Conservation (phyloP, 345 rosid genomes). For the Diplotaxis tenuifolia region DNA sequence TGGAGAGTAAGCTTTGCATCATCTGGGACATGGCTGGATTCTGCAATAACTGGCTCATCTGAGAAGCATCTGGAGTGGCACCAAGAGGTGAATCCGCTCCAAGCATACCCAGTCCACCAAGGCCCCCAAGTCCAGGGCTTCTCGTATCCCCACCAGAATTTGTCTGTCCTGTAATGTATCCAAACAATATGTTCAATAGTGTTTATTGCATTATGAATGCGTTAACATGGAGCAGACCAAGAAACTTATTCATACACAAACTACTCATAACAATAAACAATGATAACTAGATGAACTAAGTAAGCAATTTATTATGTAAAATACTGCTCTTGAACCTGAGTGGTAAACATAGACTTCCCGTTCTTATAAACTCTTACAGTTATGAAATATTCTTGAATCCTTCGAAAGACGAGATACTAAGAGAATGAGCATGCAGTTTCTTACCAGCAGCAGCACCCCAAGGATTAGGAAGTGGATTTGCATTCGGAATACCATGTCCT, state of each 20-base stretch:
- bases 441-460: conserved; percentile 61
- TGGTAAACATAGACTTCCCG: background rate
- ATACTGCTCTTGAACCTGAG: background rate
- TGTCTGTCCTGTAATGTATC: conserved; percentile 39
- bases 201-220: background rate
- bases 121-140: conserved; percentile 50
- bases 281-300: background rate
- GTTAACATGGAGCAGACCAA: background rate
- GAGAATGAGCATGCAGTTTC: conserved; percentile 11
- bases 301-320: background rate
- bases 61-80: conserved; percentile 53
- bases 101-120: conserved; percentile 65
- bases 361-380: background rate
- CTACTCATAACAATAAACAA: background rate
- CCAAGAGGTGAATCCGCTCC: conserved; percentile 56
- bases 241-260: background rate
- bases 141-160: conserved; percentile 52
- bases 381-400: background rate
- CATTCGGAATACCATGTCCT: conserved; percentile 62
- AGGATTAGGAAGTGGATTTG: conserved; percentile 86
- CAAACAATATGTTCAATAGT: background rate
- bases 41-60: conserved; percentile 68
- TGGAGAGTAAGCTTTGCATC: conserved; percentile 74
- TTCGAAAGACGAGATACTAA: conserved; percentile 1
- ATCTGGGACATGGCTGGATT: conserved; percentile 79